Evolutionary conservation across 2,329 filamentous ascomycete species (phyloP).

Genomic region (Chaetomium sp.): DNA sequence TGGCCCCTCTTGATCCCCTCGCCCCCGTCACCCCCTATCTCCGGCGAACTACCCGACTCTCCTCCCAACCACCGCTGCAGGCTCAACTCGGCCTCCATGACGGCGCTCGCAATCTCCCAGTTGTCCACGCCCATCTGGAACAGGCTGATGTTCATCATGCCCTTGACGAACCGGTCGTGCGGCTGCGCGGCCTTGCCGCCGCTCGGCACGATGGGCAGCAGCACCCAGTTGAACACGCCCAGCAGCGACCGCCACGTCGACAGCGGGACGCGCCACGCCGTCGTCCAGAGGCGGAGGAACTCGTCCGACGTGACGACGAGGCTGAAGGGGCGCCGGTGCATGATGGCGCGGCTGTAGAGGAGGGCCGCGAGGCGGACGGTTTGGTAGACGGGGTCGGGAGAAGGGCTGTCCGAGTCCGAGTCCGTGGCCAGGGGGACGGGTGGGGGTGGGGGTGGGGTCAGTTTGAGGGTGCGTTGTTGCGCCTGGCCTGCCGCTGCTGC

Average conservation of each 20-base stretch:
- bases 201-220: conserved; percentile 47
- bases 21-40: neutral
- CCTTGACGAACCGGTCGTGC: conserved; percentile 51
- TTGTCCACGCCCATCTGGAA: conserved; percentile 52
- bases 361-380: conserved; percentile 50
- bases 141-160: conserved; percentile 47
- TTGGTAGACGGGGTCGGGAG: conserved; percentile 50
- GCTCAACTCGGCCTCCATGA: conserved; percentile 43
- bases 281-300: conserved; percentile 50
- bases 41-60: neutral
- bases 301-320: conserved; percentile 44
- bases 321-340: conserved; percentile 47
- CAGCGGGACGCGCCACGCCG: conserved; percentile 51
- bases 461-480: neutral
- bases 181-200: conserved; percentile 43
- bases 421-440: neutral
- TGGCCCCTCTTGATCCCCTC: neutral
- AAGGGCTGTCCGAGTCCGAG: conserved; percentile 3
- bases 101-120: conserved; percentile 49
- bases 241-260: conserved; percentile 50
- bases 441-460: neutral
- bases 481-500: neutral
- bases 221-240: conserved; percentile 54
- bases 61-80: conserved; percentile 48
- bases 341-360: conserved; percentile 52